A percentile compares a stretch with the other conserved stretches of the same genome.
These are phyloP conservation scores for Myrica gale DNA, from an alignment of 306 rosid genomes.

Conservation along the genomic window DNA sequence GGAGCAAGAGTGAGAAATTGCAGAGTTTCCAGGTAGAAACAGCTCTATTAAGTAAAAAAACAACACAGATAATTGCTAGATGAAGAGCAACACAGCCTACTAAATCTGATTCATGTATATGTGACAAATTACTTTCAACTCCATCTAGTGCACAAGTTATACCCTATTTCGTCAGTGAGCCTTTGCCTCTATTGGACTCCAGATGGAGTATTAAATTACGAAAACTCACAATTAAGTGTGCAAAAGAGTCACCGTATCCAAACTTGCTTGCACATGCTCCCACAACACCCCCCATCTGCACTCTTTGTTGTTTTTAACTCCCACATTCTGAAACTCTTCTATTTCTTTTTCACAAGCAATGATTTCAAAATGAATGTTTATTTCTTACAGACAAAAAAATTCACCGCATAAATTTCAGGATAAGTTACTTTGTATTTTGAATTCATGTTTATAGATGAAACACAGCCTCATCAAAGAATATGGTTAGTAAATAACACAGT, in stretches of 20 bases:
- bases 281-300: not conserved
- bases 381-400: not conserved
- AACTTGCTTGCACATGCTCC: not conserved
- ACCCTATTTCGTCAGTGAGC: not conserved
- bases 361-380: not conserved
- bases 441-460: not conserved
- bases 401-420: not conserved
- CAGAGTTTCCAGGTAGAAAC: not conserved
- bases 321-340: not conserved
- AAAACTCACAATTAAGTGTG: not conserved
- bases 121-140: not conserved
- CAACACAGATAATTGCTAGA: not conserved
- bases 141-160: not conserved
- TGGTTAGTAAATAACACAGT: not conserved
- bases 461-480: not conserved
- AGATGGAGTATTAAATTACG: not conserved
- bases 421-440: no score
- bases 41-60: not conserved
- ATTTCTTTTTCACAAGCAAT: not conserved
- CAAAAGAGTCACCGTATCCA: not conserved
- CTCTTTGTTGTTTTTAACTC: not conserved
- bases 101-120: not conserved
- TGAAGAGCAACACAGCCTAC: not conserved
- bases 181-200: not conserved
- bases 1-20: not conserved